A percentile compares a stretch with the other conserved stretches of the same genome.
Conservation (phyloP, 257 asterid genomes). For the Plantago ovata region DNA sequence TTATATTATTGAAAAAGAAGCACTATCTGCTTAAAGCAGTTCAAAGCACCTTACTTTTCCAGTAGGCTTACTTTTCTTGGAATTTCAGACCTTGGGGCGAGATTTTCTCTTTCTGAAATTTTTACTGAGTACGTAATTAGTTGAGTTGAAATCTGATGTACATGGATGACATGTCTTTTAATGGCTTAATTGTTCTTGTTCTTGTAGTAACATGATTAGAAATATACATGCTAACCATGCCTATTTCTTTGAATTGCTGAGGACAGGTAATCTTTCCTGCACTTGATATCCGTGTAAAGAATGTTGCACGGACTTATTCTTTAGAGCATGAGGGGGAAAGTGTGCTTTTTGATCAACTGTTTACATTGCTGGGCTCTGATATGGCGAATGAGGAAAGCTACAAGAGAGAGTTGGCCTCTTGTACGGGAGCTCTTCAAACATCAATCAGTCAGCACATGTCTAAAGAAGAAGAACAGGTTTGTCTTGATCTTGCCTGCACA, state of each 20-base stretch:
- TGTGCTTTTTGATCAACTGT: conserved; percentile 88
- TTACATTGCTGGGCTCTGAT: conserved; percentile 62
- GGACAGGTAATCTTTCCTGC: conserved; percentile 73
- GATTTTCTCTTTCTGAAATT: too few species aligned
- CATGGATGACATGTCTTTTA: not conserved
- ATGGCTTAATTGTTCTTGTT: conserved; percentile 2
- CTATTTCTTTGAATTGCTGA: conserved; percentile 8
- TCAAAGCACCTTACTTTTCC: too few species aligned
- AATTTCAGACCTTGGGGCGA: too few species aligned
- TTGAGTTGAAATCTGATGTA: too few species aligned
- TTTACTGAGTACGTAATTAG: too few species aligned
- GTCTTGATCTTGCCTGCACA: conserved; percentile 15
- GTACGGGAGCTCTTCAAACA: conserved; percentile 93
- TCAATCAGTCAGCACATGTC: conserved; percentile 99
- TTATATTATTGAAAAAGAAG: too few species aligned
- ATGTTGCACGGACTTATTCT: conserved; percentile 95
- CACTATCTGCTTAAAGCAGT: too few species aligned
- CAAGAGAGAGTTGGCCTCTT: conserved; percentile 89
- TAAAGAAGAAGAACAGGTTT: conserved; percentile 99
- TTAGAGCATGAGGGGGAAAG: conserved; percentile 99
- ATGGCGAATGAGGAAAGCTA: conserved; percentile 67
- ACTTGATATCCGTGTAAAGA: conserved; percentile 96
- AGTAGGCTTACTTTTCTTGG: too few species aligned
- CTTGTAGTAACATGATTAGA: not conserved
- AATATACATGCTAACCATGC: not conserved